phyloP scores from a whole-genome alignment of 2,329 filamentous ascomycete species.

The Aspergillus fructus region DNA sequence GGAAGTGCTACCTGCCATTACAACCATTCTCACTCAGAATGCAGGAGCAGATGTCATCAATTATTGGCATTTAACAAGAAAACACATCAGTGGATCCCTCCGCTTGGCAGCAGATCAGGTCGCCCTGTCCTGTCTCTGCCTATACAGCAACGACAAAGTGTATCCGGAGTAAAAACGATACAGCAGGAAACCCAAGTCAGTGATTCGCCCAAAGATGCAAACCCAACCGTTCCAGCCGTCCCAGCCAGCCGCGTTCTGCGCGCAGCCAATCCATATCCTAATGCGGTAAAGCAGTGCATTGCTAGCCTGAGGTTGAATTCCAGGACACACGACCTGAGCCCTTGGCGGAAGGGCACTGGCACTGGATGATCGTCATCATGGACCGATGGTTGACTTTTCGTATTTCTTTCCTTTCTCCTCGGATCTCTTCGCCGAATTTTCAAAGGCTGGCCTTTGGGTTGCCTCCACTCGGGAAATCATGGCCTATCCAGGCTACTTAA shows the following conservation, averaged over 20 bases:
- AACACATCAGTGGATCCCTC: slow-evolving; percentile 10
- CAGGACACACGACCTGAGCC: not conserved
- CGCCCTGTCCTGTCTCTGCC: not conserved
- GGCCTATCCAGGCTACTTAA: no score
- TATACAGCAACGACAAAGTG: no score
- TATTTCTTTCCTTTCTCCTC: not conserved
- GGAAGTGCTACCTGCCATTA: not conserved
- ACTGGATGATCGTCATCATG: slow-evolving; percentile 9
- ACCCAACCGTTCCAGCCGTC: not conserved
- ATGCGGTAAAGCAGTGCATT: not conserved
- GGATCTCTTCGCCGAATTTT: no score
- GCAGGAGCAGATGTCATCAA: not conserved
- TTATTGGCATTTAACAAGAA: slow-evolving; percentile 11
- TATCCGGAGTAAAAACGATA: not conserved
- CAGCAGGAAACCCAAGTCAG: not conserved
- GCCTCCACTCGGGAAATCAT: no score
- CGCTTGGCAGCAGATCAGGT: slow-evolving; percentile 11
- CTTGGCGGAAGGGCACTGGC: not conserved
- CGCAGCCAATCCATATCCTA: not conserved
- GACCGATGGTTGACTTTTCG: not conserved
- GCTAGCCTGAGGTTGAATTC: not conserved
- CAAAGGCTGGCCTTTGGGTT: no score
- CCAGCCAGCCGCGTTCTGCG: slow-evolving; percentile 2
- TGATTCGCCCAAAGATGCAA: not conserved
- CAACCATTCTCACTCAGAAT: not conserved